Evolutionary conservation across 495 filamentous ascomycete genomes (phyloP).

Genomic region (Annulohypoxylon stygium): DNA sequence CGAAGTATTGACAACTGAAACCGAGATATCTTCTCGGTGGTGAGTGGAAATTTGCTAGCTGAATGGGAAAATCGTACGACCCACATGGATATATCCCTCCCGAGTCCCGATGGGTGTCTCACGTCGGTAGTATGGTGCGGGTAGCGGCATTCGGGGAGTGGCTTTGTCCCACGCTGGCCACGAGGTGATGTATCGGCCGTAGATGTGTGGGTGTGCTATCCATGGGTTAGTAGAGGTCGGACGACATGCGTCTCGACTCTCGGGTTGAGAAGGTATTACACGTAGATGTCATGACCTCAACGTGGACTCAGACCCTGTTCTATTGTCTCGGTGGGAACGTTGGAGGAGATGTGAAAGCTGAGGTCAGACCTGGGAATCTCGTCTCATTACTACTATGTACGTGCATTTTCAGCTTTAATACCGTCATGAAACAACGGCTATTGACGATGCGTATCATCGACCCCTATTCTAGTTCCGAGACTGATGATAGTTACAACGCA

Average conservation of each 20-base stretch:
- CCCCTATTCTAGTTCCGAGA: constrained; percentile 1
- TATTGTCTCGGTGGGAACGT: constrained; percentile 5
- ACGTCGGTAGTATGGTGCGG: constrained; percentile 13
- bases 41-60: constrained; percentile 2
- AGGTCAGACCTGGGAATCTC: constrained; percentile 12
- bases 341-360: constrained; percentile 1
- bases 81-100: constrained; percentile 14
- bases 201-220: not conserved
- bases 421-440: not conserved
- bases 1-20: constrained; percentile 15
- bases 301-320: constrained; percentile 5
- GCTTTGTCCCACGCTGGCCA: constrained; percentile 16
- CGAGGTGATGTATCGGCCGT: constrained; percentile 14
- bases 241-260: constrained; percentile 19
- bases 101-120: constrained; percentile 18
- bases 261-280: constrained; percentile 13
- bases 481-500: not conserved
- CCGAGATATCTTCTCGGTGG: not conserved
- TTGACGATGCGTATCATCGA: not conserved
- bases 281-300: not conserved
- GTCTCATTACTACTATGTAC: constrained; percentile 2
- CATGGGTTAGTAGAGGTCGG: not conserved
- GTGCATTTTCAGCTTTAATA: not conserved
- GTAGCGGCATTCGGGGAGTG: not conserved
- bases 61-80: constrained; percentile 16